Percentiles rank a stretch among this genome's conserved stretches.
Evolutionary conservation across 2,329 filamentous ascomycete species (phyloP).

Genomic region (Colletotrichum viniferum): DNA sequence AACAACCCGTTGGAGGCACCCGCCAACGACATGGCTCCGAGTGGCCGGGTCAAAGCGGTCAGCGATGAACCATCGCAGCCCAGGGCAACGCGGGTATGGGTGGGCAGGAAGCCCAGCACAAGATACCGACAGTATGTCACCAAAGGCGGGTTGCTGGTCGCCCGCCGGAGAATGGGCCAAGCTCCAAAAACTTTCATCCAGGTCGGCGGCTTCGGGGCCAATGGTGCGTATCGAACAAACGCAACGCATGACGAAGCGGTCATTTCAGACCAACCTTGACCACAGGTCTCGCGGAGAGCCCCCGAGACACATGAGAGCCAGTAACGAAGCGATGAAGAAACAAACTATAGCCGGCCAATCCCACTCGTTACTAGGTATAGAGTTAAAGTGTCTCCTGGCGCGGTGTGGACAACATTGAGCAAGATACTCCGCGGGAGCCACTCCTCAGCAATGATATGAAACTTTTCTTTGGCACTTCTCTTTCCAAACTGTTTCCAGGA

Average conservation of each 20-base stretch:
- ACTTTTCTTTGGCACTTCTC: not conserved
- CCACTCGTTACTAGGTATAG: not conserved
- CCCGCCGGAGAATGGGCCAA: not conserved
- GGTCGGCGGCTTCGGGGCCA: conserved; percentile 6
- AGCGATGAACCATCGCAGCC: not conserved
- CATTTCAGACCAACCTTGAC: not conserved
- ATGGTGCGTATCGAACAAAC: not conserved
- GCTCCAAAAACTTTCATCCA: not conserved
- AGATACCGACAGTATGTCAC: not conserved
- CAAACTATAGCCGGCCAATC: not conserved
- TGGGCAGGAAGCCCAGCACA: not conserved
- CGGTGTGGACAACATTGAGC: not conserved
- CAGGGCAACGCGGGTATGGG: not conserved
- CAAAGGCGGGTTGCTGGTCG: not conserved
- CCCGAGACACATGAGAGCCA: not conserved
- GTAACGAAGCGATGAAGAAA: not conserved
- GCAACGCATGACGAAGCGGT: not conserved
- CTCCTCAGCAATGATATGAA: not conserved
- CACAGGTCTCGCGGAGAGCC: not conserved
- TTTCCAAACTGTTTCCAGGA: not conserved
- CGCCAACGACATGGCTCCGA: not conserved
- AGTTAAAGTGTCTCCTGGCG: not conserved
- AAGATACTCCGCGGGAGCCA: not conserved
- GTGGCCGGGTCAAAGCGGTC: not conserved
- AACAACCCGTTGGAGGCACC: not conserved